phyloP scores from a whole-genome alignment of 306 rosid genomes.

The Quillaja saponaria region DNA sequence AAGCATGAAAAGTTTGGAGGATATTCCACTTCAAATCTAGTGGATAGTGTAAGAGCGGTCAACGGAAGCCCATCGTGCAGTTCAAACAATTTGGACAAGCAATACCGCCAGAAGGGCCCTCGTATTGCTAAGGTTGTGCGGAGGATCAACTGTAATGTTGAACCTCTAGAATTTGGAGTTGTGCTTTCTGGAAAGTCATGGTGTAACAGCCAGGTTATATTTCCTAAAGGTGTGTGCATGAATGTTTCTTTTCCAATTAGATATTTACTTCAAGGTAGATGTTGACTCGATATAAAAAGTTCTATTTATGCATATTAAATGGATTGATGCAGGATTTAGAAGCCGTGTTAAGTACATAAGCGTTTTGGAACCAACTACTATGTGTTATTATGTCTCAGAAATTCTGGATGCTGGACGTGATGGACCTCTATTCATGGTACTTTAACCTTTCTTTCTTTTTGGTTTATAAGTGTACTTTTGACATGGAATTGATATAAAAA shows the following conservation, averaged over 20 bases:
- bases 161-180: constrained; percentile 82
- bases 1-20: constrained; percentile 49
- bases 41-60: constrained; percentile 49
- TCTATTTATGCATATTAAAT: constrained; percentile 35
- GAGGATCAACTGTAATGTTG: constrained; percentile 90
- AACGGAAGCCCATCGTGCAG: constrained; percentile 54
- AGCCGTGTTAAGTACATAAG: constrained; percentile 84
- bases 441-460: constrained; percentile 24
- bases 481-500: constrained; percentile 1
- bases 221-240: constrained; percentile 72
- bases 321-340: constrained; percentile 79
- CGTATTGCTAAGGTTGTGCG: constrained; percentile 96
- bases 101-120: constrained; percentile 86
- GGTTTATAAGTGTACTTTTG: constrained; percentile 18
- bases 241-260: constrained; percentile 7
- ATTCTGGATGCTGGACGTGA: constrained; percentile 79
- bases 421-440: constrained; percentile 94
- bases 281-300: constrained; percentile 10
- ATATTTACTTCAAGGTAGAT: constrained; percentile 19
- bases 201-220: constrained; percentile 90
- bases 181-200: constrained; percentile 88
- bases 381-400: constrained; percentile 81
- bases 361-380: constrained; percentile 72
- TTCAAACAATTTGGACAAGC: constrained; percentile 57
- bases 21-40: constrained; percentile 45